Evolutionary conservation across 345 rosid species (phyloP).

Genomic region (Combretum micranthum): DNA sequence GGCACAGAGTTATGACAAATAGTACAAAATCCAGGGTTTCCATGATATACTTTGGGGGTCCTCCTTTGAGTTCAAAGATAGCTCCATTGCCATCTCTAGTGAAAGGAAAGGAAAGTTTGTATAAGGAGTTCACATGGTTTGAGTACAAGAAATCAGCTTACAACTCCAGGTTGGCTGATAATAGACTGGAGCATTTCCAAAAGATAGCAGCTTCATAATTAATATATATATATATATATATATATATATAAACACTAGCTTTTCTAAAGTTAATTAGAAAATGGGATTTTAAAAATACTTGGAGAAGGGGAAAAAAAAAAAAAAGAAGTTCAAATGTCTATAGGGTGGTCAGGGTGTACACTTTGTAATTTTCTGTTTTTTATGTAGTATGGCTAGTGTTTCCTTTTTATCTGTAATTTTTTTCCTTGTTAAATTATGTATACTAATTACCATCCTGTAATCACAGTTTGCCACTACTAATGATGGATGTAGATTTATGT

Average conservation of each 20-base stretch:
- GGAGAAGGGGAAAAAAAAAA: no score
- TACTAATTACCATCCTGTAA: no score
- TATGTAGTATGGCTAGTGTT: no score
- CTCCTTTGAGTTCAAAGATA: constrained; percentile 55
- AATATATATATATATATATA: no score
- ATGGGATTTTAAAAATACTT: neutral
- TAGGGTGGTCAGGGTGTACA: no score
- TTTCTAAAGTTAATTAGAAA: neutral
- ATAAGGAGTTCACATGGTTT: constrained; percentile 85
- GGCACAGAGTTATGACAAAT: constrained; percentile 72
- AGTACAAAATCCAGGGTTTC: constrained; percentile 55
- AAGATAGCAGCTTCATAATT: constrained; percentile 32
- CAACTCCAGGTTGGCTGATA: constrained; percentile 53
- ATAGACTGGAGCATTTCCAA: constrained; percentile 51
- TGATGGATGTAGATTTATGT: no score
- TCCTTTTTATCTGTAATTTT: no score
- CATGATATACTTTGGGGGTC: constrained; percentile 87
- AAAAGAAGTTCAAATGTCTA: no score
- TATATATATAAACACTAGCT: no score
- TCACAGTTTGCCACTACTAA: no score
- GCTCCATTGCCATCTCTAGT: constrained; percentile 49
- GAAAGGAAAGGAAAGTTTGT: constrained; percentile 48
- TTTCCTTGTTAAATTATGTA: no score
- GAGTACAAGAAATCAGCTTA: constrained; percentile 67
- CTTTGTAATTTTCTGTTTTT: no score